A percentile compares a stretch with the other conserved stretches of the same genome.
Evolutionary conservation across 2,329 filamentous ascomycete species (phyloP).

Genomic region (Chaetomiaceae sp.): DNA sequence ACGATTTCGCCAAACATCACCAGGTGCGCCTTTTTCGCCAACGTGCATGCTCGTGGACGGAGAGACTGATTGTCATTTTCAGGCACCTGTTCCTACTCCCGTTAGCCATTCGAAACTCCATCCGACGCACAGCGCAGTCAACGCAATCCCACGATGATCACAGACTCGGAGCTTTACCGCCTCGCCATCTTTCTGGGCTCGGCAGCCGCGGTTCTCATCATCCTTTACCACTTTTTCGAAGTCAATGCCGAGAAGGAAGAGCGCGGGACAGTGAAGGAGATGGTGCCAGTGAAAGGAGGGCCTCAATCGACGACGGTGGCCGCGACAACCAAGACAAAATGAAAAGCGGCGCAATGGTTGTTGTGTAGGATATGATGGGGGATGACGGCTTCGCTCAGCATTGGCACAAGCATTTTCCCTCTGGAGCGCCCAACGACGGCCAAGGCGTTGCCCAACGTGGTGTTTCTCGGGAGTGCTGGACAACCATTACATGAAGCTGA

Average conservation of each 20-base stretch:
- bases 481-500: too few species aligned
- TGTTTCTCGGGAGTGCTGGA: too few species aligned
- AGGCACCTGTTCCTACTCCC: neutral
- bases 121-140: neutral
- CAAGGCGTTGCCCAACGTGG: too few species aligned
- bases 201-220: conserved; percentile 82
- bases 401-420: too few species aligned
- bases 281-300: conserved; percentile 21
- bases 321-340: conserved; percentile 19
- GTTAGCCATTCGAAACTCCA: neutral
- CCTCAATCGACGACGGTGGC: conserved; percentile 8
- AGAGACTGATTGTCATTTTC: neutral
- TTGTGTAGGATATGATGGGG: conserved; percentile 16
- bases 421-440: too few species aligned
- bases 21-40: neutral
- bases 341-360: conserved; percentile 6
- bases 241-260: conserved; percentile 61
- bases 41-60: neutral
- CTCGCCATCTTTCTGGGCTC: conserved; percentile 91
- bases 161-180: conserved; percentile 83
- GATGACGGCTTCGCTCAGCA: too few species aligned
- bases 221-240: conserved; percentile 94
- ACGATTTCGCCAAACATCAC: neutral
- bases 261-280: conserved; percentile 26
- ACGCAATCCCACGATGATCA: conserved; percentile 68